A percentile compares a stretch with the other conserved stretches of the same genome.
Conservation (phyloP, 1,284 basidiomycete species). For the Macrocybe sp. region DNA sequence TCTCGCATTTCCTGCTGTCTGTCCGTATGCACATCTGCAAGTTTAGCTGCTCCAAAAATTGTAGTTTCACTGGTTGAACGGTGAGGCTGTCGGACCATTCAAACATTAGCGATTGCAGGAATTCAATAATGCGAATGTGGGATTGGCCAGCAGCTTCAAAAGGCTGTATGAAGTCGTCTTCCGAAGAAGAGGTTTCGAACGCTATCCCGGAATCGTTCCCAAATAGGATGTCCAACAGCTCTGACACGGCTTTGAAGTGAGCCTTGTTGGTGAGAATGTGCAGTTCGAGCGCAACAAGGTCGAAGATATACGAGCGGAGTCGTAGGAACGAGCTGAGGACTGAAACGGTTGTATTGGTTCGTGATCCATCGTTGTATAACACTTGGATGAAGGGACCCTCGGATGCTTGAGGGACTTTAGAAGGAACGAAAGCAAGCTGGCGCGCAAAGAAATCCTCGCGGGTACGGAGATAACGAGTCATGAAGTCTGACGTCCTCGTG, state of each 20-base stretch:
- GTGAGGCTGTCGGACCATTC: conserved; percentile 79
- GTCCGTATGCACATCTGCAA: conserved; percentile 70
- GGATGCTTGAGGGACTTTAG: conserved; percentile 44
- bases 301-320: conserved; percentile 81
- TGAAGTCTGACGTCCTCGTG: conserved; percentile 76
- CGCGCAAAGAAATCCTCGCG: conserved; percentile 87
- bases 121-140: conserved; percentile 81
- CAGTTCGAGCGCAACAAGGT: conserved; percentile 85
- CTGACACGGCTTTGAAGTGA: conserved; percentile 64
- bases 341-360: conserved; percentile 71
- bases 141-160: conserved; percentile 78
- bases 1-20: conserved; percentile 74
- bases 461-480: conserved; percentile 85
- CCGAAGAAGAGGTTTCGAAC: conserved; percentile 35
- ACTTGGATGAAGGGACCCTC: conserved; percentile 62
- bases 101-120: conserved; percentile 82
- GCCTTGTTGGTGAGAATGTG: conserved; percentile 81
- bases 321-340: conserved; percentile 78
- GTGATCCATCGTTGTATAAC: conserved; percentile 66
- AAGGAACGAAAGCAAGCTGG: conserved; percentile 75
- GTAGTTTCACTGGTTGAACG: conserved; percentile 55
- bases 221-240: conserved; percentile 73
- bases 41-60: conserved; percentile 68
- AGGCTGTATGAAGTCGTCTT: conserved; percentile 45
- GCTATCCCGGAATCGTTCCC: conserved; percentile 53